These are phyloP conservation scores for Ascochyta fabae DNA, from an alignment of 2,329 filamentous ascomycete genomes.

Conservation along the genomic window DNA sequence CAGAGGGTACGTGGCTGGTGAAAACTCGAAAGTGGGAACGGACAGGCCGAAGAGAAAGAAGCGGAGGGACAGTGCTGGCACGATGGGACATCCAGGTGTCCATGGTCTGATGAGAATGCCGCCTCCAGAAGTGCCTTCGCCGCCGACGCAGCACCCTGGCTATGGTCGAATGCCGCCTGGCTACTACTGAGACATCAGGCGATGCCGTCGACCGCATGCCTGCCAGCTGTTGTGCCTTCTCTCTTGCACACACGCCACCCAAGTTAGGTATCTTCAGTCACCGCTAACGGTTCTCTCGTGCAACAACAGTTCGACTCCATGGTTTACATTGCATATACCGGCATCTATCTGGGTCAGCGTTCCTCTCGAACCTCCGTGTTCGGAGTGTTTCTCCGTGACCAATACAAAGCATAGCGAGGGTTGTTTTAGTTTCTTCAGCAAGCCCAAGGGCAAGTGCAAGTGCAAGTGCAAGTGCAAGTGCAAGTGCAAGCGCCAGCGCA, in stretches of 20 bases:
- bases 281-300: neutral
- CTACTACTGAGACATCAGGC: conserved; percentile 19
- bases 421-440: conserved; percentile 9
- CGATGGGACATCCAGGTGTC: conserved; percentile 24
- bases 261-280: neutral
- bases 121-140: conserved; percentile 43
- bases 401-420: conserved; percentile 39
- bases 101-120: conserved; percentile 37
- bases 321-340: conserved; percentile 16
- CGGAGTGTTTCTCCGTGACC: conserved; percentile 12
- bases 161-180: conserved; percentile 35
- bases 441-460: neutral
- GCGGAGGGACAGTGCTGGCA: conserved; percentile 38
- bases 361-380: conserved; percentile 1
- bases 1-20: conserved; percentile 35
- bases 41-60: conserved; percentile 47
- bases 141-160: conserved; percentile 40
- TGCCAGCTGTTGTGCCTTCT: neutral
- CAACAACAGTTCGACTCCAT: neutral
- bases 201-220: neutral
- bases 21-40: conserved; percentile 31
- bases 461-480: neutral
- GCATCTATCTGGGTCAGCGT: neutral
- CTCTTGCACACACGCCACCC: neutral
- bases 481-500: neutral